Percentiles rank a stretch among this genome's conserved stretches.
phyloP scores from a whole-genome alignment of 768 basidiomycete genomes.

The Daedalea quercina region DNA sequence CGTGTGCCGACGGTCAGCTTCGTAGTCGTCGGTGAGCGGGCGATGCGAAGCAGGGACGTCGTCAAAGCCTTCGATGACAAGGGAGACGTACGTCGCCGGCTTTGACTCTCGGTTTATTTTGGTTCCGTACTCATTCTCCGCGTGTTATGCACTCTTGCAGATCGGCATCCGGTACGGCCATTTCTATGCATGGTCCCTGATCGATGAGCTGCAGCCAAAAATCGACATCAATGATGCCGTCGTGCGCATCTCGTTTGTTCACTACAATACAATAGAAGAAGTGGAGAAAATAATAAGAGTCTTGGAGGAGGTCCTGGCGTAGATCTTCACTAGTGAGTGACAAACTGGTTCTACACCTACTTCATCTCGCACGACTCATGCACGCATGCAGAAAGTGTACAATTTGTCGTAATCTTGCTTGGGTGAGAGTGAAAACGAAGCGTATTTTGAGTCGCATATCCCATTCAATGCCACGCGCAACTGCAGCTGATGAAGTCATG shows the following conservation, averaged over 20 bases:
- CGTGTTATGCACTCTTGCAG: conserved; percentile 30
- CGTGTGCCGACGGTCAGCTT: conserved; percentile 70
- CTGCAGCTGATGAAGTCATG: too few species aligned
- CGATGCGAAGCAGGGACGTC: conserved; percentile 54
- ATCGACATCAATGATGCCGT: conserved; percentile 58
- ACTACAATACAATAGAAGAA: conserved; percentile 74
- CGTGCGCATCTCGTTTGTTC: conserved; percentile 70
- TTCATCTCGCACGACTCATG: too few species aligned
- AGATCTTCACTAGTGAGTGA: too few species aligned
- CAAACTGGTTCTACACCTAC: too few species aligned
- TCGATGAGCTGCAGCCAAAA: conserved; percentile 46
- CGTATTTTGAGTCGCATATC: too few species aligned
- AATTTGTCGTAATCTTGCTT: too few species aligned
- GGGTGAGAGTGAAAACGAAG: too few species aligned
- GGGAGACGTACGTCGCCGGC: conserved; percentile 45
- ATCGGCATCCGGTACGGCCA: conserved; percentile 76
- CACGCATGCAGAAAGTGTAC: too few species aligned
- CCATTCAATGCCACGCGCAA: too few species aligned
- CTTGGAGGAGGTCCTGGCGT: conserved; percentile 44
- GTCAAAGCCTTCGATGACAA: conserved; percentile 60
- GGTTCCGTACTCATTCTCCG: neutral
- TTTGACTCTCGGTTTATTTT: neutral
- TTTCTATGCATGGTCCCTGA: conserved; percentile 67
- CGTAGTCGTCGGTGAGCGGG: conserved; percentile 52
- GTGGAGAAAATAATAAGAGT: conserved; percentile 53